phyloP scores from a whole-genome alignment of 805 yeast species.

The Sporopachydermia quercuum region DNA sequence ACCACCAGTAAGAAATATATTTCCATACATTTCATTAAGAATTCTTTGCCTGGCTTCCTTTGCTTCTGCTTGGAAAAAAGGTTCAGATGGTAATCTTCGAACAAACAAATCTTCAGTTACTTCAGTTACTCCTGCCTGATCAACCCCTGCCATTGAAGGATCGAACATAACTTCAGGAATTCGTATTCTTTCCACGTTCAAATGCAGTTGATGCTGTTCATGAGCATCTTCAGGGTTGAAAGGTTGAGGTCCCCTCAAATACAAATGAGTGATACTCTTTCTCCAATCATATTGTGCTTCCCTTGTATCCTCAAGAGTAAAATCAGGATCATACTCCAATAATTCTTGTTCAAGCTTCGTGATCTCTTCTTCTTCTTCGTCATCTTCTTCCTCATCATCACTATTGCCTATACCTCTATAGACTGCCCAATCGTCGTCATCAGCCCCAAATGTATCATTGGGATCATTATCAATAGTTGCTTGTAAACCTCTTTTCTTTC shows the following conservation, averaged over 20 bases:
- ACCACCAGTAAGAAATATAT: slow-evolving; percentile 83
- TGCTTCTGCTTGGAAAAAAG: slow-evolving; percentile 34
- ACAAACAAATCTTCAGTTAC: slow-evolving; percentile 50
- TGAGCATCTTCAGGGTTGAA: slow-evolving; percentile 71
- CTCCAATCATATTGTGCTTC: slow-evolving; percentile 80
- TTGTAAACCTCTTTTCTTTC: slow-evolving; percentile 6
- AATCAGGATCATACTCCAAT: slow-evolving; percentile 70
- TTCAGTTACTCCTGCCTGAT: slow-evolving; percentile 89
- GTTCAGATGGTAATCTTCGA: slow-evolving; percentile 40
- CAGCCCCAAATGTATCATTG: slow-evolving; percentile 86
- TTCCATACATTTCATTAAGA: slow-evolving; percentile 23
- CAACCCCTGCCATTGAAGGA: slow-evolving; percentile 88
- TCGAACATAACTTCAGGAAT: slow-evolving; percentile 88
- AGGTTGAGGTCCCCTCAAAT: slow-evolving; percentile 80
- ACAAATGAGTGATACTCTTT: slow-evolving; percentile 63
- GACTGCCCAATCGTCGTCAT: slow-evolving; percentile 90
- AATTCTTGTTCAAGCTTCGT: slow-evolving; percentile 51
- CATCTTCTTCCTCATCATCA: slow-evolving; percentile 69
- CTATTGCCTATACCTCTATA: slow-evolving; percentile 70
- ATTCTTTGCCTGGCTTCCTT: slow-evolving; percentile 23
- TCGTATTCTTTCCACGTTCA: slow-evolving; percentile 80
- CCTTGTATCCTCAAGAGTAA: slow-evolving; percentile 71
- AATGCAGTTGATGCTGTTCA: slow-evolving; percentile 78
- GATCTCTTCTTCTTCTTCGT: slow-evolving; percentile 41
- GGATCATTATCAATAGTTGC: slow-evolving; percentile 58